Conservation (phyloP, 2,329 filamentous ascomycete species). For the Aspergillus aculeatinus region DNA sequence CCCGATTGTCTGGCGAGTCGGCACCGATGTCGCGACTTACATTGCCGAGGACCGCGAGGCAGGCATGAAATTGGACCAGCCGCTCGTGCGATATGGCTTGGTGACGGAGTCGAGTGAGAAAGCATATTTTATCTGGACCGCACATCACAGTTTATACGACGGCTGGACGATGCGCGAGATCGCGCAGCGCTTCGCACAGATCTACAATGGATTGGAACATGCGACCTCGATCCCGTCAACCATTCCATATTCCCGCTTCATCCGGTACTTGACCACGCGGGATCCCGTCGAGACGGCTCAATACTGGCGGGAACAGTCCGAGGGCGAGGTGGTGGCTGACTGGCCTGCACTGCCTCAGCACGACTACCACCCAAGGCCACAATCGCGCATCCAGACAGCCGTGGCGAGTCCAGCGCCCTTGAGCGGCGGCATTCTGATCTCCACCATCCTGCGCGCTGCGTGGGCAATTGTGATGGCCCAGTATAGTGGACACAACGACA, state of each 20-base stretch:
- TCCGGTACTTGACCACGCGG: background rate
- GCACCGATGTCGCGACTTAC: background rate
- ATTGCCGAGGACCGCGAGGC: background rate
- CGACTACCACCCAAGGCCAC: no score
- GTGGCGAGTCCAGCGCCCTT: no score
- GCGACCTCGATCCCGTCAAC: background rate
- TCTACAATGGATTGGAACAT: background rate
- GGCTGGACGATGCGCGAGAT: background rate
- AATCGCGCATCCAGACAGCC: no score
- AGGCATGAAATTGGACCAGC: background rate
- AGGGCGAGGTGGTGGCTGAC: no score
- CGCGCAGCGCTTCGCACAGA: background rate
- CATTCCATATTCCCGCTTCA: background rate
- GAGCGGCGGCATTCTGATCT: no score
- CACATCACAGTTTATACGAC: background rate
- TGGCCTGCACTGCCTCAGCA: no score
- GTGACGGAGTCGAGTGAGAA: background rate
- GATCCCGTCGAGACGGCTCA: no score
- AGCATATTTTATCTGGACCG: background rate
- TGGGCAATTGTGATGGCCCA: no score
- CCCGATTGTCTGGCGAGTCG: background rate
- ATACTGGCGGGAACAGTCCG: no score
- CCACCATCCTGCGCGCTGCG: no score
- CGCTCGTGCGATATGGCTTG: background rate
- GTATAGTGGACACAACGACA: no score